phyloP scores from a whole-genome alignment of 2,329 filamentous ascomycete species.

The Conoideocrella luteorostrata region DNA sequence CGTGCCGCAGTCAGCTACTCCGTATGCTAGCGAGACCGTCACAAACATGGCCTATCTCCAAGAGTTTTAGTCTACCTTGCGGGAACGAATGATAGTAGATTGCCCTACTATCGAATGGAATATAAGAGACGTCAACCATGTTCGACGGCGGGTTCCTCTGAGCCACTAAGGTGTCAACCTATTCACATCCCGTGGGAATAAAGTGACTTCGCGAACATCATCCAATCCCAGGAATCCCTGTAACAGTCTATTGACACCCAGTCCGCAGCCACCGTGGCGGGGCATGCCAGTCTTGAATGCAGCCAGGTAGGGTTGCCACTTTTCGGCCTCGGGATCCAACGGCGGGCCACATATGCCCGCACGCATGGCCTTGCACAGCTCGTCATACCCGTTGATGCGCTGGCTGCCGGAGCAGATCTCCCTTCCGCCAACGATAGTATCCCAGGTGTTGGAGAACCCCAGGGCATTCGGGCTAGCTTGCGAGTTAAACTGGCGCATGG shows the following conservation, averaged over 20 bases:
- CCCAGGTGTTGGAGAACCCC: conserved; percentile 1
- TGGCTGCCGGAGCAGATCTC: conserved; percentile 1
- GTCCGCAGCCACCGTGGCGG: not conserved
- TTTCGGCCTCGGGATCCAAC: not conserved
- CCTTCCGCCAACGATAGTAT: not conserved
- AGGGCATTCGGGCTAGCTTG: not conserved
- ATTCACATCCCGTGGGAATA: not conserved
- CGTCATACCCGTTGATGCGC: not conserved
- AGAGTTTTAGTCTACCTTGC: too few species aligned
- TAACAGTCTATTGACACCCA: not conserved
- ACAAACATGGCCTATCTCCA: too few species aligned
- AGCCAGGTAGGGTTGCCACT: not conserved
- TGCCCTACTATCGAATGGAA: too few species aligned
- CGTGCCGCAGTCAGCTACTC: too few species aligned
- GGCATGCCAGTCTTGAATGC: conserved; percentile 1
- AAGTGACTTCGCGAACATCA: not conserved
- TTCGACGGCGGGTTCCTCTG: too few species aligned
- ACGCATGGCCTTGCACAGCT: not conserved
- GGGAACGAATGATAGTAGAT: too few species aligned
- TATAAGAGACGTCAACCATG: too few species aligned
- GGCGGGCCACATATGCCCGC: not conserved
- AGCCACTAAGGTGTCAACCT: not conserved
- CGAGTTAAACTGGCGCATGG: not conserved
- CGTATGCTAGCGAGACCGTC: too few species aligned
- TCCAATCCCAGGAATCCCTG: not conserved